Evolutionary conservation across 139 green algal genomes (phyloP).

Genomic region (Chlamydomonas sp.): DNA sequence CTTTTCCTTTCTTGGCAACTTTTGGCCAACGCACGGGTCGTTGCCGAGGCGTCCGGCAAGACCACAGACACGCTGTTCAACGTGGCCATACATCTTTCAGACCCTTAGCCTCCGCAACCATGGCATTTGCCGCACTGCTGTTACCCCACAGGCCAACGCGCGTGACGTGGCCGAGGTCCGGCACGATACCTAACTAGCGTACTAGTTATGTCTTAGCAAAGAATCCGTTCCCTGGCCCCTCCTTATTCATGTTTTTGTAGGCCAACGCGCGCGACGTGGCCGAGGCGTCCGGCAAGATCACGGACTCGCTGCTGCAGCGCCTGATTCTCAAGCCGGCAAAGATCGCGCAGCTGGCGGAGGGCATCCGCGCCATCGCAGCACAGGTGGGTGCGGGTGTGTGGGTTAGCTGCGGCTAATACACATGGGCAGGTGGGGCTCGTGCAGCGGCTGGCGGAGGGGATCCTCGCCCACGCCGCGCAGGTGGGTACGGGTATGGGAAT

Average conservation of each 20-base stretch:
- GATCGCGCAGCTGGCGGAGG: constrained; percentile 89
- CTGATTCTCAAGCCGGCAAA: constrained; percentile 94
- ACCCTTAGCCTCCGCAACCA: too few relatives aligned
- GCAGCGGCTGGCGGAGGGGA: too few relatives aligned
- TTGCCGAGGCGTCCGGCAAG: constrained; percentile 62
- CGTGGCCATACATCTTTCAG: too few relatives aligned
- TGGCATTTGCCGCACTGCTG: too few relatives aligned
- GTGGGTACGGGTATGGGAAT: too few relatives aligned
- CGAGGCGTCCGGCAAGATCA: constrained; percentile 61
- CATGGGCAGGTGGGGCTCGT: neutral
- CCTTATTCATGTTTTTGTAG: neutral
- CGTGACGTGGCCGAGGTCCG: too few relatives aligned
- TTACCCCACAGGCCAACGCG: too few relatives aligned
- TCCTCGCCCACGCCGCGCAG: too few relatives aligned
- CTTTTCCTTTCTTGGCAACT: neutral
- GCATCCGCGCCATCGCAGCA: constrained; percentile 89
- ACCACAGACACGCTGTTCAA: constrained; percentile 80
- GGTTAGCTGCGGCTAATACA: neutral
- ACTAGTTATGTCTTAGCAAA: neutral
- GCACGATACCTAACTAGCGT: too few relatives aligned
- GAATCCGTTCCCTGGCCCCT: neutral
- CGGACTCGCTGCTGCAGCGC: constrained; percentile 89
- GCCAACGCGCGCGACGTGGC: constrained; percentile 89
- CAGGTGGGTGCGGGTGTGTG: constrained; percentile 36
- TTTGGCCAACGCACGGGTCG: constrained; percentile 85